Conservation (phyloP, 768 basidiomycete genomes). For the Atractiella rhizophila region DNA sequence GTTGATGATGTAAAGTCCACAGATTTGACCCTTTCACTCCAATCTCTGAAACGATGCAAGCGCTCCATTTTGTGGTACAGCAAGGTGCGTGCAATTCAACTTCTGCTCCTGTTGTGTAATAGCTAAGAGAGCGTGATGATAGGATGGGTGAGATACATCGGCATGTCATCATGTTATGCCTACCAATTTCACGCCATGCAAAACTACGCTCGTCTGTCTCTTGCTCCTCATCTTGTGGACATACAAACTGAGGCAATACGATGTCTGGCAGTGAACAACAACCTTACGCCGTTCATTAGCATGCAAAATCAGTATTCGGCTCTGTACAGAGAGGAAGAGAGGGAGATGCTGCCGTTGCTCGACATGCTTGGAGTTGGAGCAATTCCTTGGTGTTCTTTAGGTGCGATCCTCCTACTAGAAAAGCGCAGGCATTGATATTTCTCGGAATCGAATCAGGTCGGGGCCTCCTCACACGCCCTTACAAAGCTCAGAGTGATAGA, state of each 20-base stretch:
- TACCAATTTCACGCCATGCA: conserved; percentile 18
- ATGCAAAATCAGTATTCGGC: conserved; percentile 14
- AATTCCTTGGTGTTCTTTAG: conserved; percentile 42
- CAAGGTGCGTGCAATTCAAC: too few relatives aligned
- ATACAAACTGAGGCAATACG: too few relatives aligned
- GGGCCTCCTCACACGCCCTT: too few relatives aligned
- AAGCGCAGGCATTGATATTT: too few relatives aligned
- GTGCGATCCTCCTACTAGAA: too few relatives aligned
- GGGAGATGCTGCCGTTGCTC: conserved; percentile 7
- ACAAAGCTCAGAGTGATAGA: too few relatives aligned
- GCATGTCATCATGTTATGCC: conserved; percentile 25
- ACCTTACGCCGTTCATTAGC: conserved; percentile 13
- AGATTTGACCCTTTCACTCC: conserved; percentile 32
- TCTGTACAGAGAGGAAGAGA: too few relatives aligned
- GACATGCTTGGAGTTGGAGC: conserved; percentile 26
- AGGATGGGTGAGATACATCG: conserved; percentile 24
- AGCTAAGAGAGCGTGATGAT: too few relatives aligned
- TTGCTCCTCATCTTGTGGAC: too few relatives aligned
- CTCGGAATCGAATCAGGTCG: too few relatives aligned
- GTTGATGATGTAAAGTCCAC: conserved; percentile 9
- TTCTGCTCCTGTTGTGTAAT: too few relatives aligned
- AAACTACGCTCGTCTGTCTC: conserved; percentile 18
- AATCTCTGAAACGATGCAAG: conserved; percentile 28
- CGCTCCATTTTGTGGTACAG: conserved; percentile 25
- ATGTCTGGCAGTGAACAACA: conserved; percentile 8